Base-by-base conservation (phyloP, 192 early-diverging fungal species). In the Entomortierella lignicola region DNA sequence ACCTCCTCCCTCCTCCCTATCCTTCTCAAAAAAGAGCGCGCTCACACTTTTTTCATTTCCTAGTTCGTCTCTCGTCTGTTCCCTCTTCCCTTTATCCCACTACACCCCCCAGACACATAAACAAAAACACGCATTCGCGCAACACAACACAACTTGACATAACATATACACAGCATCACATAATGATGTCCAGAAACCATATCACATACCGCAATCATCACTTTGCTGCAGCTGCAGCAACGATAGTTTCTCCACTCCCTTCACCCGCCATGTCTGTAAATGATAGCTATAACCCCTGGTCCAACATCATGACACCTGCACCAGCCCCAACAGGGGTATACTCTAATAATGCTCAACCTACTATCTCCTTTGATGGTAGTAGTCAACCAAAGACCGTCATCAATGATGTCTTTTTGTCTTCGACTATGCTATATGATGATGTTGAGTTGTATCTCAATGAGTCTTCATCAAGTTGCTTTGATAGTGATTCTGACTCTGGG, bases 331-430 rank as follows among this genome's bases (percentile, higher is more conserved):
- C 48, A n/a, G 67, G 51, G 48, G 51, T 77, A 69, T 77, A 77
- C 50, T 77, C 74, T 1, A 70, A 70, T 41, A 70, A 31, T 44
- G 60, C 68, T 5, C 75, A 79, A 13, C 75, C 75, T 39, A 61
- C 53, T 18, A 69, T 79, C 50, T 63, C 67, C 57, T 64, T 70
- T 48, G 75, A 79, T 23, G 67, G 75, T 43, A 53, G 34, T 54
- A 60, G 43, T 47, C 75, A 79, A 25, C 62, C 75, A 54, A 79
- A 79, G 67, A 70, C 70, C 54, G 75, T 79, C 57, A 79, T 79
- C 75, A 79, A 79, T 57, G 75, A 79, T 53, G 75, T 79, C 57
- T 70, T 79, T 51, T 62, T 79, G n/a, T 79, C 75, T 29, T 79
- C 75, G 3, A 70, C 75, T 37, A 79, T 79, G 75, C 67, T 79